Evolutionary conservation across 768 basidiomycete genomes (phyloP), one percentile per base, ranked within the genome.

Genomic region (Exidia glandulosa): DNA sequence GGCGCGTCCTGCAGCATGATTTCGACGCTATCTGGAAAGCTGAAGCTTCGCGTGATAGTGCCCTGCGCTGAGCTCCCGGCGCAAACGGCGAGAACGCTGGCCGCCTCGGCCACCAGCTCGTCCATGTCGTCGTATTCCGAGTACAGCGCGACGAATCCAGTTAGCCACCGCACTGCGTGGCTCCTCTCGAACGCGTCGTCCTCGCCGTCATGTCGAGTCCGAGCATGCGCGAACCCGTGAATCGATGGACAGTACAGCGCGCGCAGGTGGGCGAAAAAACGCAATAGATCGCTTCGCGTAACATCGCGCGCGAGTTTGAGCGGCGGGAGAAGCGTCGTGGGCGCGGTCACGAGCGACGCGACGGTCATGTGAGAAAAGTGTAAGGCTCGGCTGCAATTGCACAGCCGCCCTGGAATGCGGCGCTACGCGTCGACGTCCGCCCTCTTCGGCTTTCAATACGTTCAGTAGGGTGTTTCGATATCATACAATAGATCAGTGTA

Each of bases 141-240:
- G 23, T 14, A 81, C 19, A 83, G 80, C 52, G 80, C 75, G 55
- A 88, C 76, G 63, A 92, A 78, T 19, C 82, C 82, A 10, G 84
- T 89, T 12, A 89, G 67, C 90, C 90, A 93, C 66, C 75, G 81
- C 59, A 90, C 78, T n/a, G 83, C 77, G 60, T 78, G 87, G 13
- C 76, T 74, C 55, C 83, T 81, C 70, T 92, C 87, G 64, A 87
- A 77, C 25, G 76, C 69, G 68, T 92, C 87, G 41, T 45, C 41
- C 10, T 27, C 14, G 48, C 13, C 27, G 48, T 50, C 6, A 10
- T 54, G 14, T 13, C 27, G 14, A 14, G 25, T 6, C 47, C 19
- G 5, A 23, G 16, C 19, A 27, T 54, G 50, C 19, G 50, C 50
- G 27, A 54, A 54, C 14, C 50, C 50, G 23, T 54, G 30, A 19